These are phyloP conservation scores for Aeschynomene evenia DNA, from an alignment of 306 rosid genomes.

Conservation along the genomic window DNA sequence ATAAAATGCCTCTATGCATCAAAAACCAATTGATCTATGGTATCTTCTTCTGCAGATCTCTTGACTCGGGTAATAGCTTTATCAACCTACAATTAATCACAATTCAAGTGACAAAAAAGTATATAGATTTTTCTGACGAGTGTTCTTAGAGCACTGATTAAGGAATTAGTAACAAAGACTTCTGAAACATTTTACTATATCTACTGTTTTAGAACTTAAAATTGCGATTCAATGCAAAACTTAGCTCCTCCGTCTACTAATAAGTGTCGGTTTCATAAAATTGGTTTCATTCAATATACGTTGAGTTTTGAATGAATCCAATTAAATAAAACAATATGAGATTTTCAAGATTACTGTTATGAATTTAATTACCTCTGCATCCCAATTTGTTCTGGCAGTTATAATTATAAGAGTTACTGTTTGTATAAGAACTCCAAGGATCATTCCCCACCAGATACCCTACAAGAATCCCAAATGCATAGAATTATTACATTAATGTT, in stretches of 20 bases:
- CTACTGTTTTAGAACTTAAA: no score
- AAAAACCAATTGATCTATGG: constrained; percentile 24
- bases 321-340: no score
- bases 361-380: constrained; percentile 48
- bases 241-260: no score
- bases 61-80: constrained; percentile 47
- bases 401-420: constrained; percentile 54
- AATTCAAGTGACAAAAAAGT: neutral
- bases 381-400: constrained; percentile 67
- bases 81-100: constrained; percentile 52
- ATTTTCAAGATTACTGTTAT: neutral
- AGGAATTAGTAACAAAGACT: no score
- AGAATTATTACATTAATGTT: neutral
- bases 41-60: constrained; percentile 48
- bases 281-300: no score
- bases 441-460: constrained; percentile 86
- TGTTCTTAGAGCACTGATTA: no score
- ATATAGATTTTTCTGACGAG: no score
- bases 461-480: constrained; percentile 15
- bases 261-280: no score
- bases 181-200: no score
- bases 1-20: constrained; percentile 9
- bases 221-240: no score
- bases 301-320: no score
- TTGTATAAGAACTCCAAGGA: constrained; percentile 70